phyloP scores from a whole-genome alignment of 345 rosid species.

The Acer yangbiense region DNA sequence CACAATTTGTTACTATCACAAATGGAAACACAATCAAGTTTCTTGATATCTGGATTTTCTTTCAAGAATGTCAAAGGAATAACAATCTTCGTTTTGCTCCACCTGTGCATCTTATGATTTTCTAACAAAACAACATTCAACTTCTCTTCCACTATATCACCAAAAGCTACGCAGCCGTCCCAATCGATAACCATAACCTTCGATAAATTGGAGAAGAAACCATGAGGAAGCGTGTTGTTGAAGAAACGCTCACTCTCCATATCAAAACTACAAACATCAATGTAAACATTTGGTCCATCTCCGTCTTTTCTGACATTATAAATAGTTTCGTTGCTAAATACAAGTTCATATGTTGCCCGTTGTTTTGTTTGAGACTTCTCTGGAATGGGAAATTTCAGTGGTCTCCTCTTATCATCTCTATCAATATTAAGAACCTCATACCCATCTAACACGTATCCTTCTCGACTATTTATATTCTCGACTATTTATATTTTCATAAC shows the following conservation, averaged over 20 bases:
- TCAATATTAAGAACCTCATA: not conserved
- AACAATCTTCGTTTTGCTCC: slow-evolving; percentile 1
- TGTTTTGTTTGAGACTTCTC: not conserved
- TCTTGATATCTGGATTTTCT: not conserved
- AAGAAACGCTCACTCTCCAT: not conserved
- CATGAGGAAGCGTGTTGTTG: not conserved
- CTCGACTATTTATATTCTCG: not conserved
- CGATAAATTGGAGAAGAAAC: not conserved
- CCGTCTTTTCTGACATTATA: not conserved
- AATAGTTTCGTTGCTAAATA: not conserved
- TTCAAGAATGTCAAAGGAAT: not conserved
- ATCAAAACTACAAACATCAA: not conserved
- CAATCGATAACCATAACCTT: not conserved
- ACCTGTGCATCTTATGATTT: not conserved
- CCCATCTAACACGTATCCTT: not conserved
- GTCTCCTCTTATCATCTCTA: not conserved
- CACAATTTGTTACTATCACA: not conserved
- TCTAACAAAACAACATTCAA: not conserved
- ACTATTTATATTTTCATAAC: not conserved
- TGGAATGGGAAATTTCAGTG: not conserved
- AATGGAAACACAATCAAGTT: not conserved
- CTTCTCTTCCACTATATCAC: not conserved
- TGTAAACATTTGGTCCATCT: not conserved
- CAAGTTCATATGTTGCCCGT: not conserved
- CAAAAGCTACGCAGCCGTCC: not conserved